Evolutionary conservation across 1,284 basidiomycete species (phyloP), one percentile per base, ranked within the genome.

Genomic region (Papiliotrema flavescens): DNA sequence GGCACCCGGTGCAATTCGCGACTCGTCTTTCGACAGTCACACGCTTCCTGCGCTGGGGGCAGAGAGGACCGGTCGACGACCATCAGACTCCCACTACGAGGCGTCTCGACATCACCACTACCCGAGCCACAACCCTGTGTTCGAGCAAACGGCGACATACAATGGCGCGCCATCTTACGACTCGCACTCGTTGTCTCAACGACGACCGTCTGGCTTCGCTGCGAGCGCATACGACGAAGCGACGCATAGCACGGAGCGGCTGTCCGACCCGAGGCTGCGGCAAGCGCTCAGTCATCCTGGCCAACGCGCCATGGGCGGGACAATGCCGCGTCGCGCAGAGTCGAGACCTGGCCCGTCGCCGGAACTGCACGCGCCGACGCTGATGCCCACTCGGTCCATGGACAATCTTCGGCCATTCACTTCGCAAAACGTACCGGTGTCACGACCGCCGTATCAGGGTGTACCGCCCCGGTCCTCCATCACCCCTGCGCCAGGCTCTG

Each of bases 301-400:
- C 13, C 51, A 52, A 34, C 14, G 51, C 8, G 7, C 37, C n/a
- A 24, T 36, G 20, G 14, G 19, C 14, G 28, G 28, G 28, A 24
- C 39, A 13, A 24, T 41, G 37, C 39, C 37, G 3, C 40, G 32
- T 8, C 9, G 40, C 4, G 17, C 24, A 37, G 53, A 39, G 47
- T 26, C 13, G 41, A 49, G 28, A 44, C 43, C 17, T 45, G 32
- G 28, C 49, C 11, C 45, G 41, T 32, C 50, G 44, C 49, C 34
- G 34, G 53, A 39, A 19, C 44, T 17, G 15, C 23, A 55, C 22
- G 36, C 56, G 2, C 60, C 63, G 6, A 34, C 54, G 7, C 37
- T 68, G 14, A 55, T 62, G 34, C 55, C 54, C 36, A 61, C 59
- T 13, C 49, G 69, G 17, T 69, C 69, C 1, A 65, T 69, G 62